Base-by-base conservation (phyloP, 2,329 filamentous ascomycete species). In the Trichoderma sp. region DNA sequence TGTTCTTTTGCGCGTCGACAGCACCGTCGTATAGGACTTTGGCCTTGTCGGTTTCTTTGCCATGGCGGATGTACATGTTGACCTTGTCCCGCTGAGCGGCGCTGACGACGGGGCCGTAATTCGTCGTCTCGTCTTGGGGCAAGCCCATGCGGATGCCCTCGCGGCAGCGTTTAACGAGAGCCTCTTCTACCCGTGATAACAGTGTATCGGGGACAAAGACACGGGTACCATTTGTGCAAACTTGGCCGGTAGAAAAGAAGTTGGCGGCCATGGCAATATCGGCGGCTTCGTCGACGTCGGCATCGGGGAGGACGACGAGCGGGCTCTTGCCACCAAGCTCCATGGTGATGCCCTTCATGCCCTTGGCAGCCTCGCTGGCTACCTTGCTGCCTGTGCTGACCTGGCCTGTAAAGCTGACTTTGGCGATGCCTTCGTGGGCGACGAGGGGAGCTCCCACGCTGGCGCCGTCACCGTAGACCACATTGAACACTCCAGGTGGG, bases 241-340 rank as follows among this genome's bases (percentile, higher is more conserved):
- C 95, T 84, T 98, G 95, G 35, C 95, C 95, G 0, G 93, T 94
- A 78, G 93, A 95, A 88, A 94, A 97, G 86, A 97, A 97, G 84
- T 97, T 97, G 80, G 95, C 95, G 88, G 97, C 94, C 93, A 97
- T 95, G 77, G 94, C 95, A 35, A 94, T 93, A 80, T 97, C 93
- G 41, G 94, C 95, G n/a, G 95, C 95, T 80, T 91, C 90, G 63
- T 94, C 92, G 24, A 96, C 84, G 69, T 94, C 91, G 18, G 93
- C 93, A 80, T 97, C 95, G 1, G 94, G 93, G 1, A 97, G 90
- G 64, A 98, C 88, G 68, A 98, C 87, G 59, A 95, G 87, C 0
- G 95, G 94, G 76, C 92, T 95, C 86, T 97, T 97, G 67, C 95
- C 95, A 73, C 95, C 95, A 0, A 97, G 89, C 85, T 98, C 95